Conservation (phyloP, 148 eudicot genomes). For the Limonium bicolor region DNA sequence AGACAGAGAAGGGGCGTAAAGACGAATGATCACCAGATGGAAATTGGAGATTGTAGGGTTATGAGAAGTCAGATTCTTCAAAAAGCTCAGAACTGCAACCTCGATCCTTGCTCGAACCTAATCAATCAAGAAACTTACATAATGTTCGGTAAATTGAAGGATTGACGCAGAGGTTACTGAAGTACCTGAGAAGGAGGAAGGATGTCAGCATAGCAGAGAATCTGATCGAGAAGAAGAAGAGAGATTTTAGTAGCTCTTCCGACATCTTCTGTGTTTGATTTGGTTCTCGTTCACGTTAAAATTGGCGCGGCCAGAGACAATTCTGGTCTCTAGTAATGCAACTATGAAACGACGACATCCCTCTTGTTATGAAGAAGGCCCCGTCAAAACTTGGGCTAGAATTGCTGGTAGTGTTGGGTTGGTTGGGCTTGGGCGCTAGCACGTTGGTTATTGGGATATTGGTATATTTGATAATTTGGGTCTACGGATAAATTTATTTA, state of each 20-base stretch:
- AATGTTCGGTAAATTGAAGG: not conserved
- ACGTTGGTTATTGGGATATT: no score
- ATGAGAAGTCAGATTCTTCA: conserved; percentile 44
- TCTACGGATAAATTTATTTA: no score
- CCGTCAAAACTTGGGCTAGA: no score
- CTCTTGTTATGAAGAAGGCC: no score
- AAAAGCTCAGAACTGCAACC: conserved; percentile 71
- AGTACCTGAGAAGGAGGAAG: conserved; percentile 64
- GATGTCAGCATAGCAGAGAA: conserved; percentile 78
- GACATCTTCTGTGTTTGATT: conserved; percentile 7
- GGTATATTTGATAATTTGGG: no score
- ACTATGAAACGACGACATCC: no score
- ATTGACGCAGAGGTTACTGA: not conserved
- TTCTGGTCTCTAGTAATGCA: no score
- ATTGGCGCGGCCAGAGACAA: no score
- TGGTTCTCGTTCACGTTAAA: no score
- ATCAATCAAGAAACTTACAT: not conserved
- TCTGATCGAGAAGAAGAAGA: conserved; percentile 71
- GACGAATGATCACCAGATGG: conserved; percentile 33
- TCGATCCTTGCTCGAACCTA: conserved; percentile 89
- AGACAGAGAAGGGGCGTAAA: not conserved
- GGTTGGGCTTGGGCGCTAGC: no score
- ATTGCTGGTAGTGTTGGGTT: no score
- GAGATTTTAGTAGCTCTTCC: conserved; percentile 41
- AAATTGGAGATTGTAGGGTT: conserved; percentile 63